Conservation (phyloP, 306 rosid genomes). For the Arachis stenosperma region DNA sequence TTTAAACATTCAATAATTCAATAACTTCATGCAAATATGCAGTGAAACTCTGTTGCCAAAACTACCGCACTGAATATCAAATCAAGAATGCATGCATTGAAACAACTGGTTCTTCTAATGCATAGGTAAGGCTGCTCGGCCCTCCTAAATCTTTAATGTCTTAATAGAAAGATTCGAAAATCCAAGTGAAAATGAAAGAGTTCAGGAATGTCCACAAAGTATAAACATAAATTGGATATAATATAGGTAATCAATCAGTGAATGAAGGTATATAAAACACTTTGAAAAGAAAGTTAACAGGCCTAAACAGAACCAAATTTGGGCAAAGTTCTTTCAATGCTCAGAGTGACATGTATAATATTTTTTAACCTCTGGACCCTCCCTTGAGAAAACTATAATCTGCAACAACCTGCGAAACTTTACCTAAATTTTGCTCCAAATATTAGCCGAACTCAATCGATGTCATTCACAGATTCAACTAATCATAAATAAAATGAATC, state of each 20-base stretch:
- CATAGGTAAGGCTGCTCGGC: too few species aligned
- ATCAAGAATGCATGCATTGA: neutral
- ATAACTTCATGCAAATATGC: neutral
- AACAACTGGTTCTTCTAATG: neutral
- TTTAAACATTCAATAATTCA: neutral
- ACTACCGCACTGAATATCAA: slow-evolving; percentile 1
- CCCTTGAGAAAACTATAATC: neutral
- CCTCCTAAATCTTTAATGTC: neutral
- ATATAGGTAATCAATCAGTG: neutral
- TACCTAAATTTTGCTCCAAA: neutral
- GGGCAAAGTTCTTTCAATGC: neutral
- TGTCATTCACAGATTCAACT: neutral
- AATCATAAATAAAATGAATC: neutral
- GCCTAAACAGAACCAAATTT: too few species aligned
- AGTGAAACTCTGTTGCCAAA: neutral
- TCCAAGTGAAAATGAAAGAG: neutral
- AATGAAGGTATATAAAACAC: neutral
- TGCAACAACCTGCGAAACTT: neutral
- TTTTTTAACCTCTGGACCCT: neutral
- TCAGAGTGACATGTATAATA: neutral
- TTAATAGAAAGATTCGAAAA: neutral
- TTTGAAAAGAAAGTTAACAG: neutral
- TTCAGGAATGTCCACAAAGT: neutral
- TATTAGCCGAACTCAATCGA: neutral
- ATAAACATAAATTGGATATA: neutral